phyloP scores from a whole-genome alignment of 1,284 basidiomycete species.

The Boletellus deceptivus region DNA sequence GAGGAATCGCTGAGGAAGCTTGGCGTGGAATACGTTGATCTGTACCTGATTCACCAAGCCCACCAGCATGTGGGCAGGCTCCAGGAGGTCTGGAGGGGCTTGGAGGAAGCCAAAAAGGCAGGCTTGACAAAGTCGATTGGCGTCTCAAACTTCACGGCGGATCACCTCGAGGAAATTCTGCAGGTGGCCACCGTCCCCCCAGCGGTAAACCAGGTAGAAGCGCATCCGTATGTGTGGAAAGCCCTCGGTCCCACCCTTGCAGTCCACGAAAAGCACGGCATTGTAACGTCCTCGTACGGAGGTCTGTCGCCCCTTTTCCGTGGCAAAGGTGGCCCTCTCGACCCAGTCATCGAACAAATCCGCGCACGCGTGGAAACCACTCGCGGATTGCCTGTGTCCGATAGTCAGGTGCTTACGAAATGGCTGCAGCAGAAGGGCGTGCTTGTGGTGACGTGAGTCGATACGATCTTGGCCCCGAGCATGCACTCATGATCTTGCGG shows the following conservation, averaged over 20 bases:
- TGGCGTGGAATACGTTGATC: conserved; percentile 67
- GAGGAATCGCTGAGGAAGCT: conserved; percentile 59
- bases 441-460: conserved; percentile 69
- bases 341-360: conserved; percentile 49
- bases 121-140: conserved; percentile 79
- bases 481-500: conserved; percentile 1
- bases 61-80: conserved; percentile 41
- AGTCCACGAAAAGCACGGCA: conserved; percentile 57
- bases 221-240: conserved; percentile 77
- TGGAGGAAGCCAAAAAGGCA: conserved; percentile 67
- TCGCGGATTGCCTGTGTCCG: conserved; percentile 46
- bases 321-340: conserved; percentile 54
- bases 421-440: conserved; percentile 59
- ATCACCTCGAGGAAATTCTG: conserved; percentile 64
- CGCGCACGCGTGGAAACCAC: conserved; percentile 46
- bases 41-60: conserved; percentile 71
- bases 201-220: conserved; percentile 84
- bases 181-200: conserved; percentile 59
- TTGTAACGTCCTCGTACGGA: conserved; percentile 67
- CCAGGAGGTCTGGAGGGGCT: conserved; percentile 62
- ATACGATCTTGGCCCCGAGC: not conserved
- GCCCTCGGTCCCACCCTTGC: conserved; percentile 53
- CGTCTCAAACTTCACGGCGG: conserved; percentile 77
- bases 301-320: conserved; percentile 62
- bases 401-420: conserved; percentile 55